A percentile compares a stretch with the other conserved stretches of the same genome.
Conservation (phyloP, 805 yeast genomes). For the Starmerella bacillaris region DNA sequence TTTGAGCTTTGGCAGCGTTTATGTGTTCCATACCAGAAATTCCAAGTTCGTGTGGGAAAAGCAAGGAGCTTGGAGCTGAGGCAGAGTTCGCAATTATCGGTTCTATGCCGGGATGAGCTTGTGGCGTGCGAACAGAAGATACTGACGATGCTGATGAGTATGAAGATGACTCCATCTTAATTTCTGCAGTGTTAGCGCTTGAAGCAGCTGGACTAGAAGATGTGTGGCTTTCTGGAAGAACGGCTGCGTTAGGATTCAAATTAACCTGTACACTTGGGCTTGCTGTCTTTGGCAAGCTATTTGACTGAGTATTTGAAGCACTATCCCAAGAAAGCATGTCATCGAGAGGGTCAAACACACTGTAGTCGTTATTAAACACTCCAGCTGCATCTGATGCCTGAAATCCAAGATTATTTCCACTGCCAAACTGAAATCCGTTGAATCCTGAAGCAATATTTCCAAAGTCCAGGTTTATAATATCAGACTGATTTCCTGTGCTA, state of each 20-base stretch:
- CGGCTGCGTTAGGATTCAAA: no score
- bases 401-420: not conserved
- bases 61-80: no score
- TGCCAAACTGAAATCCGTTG: constrained; percentile 6
- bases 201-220: constrained; percentile 1
- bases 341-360: constrained; percentile 24
- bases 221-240: no score
- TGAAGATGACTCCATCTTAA: not conserved
- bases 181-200: not conserved
- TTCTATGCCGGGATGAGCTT: no score
- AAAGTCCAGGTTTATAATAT: constrained; percentile 8
- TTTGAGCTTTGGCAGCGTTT: no score
- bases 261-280: not conserved
- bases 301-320: not conserved
- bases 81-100: no score
- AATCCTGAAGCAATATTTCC: constrained; percentile 10
- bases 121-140: no score
- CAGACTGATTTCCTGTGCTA: not conserved
- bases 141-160: not conserved
- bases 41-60: no score
- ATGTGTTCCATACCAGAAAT: no score
- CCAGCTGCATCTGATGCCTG: constrained; percentile 17
- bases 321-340: constrained; percentile 15
- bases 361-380: constrained; percentile 21
- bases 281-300: not conserved